phyloP scores from a whole-genome alignment of 2,329 filamentous ascomycete species.

The Cyphellophora attinorum region DNA sequence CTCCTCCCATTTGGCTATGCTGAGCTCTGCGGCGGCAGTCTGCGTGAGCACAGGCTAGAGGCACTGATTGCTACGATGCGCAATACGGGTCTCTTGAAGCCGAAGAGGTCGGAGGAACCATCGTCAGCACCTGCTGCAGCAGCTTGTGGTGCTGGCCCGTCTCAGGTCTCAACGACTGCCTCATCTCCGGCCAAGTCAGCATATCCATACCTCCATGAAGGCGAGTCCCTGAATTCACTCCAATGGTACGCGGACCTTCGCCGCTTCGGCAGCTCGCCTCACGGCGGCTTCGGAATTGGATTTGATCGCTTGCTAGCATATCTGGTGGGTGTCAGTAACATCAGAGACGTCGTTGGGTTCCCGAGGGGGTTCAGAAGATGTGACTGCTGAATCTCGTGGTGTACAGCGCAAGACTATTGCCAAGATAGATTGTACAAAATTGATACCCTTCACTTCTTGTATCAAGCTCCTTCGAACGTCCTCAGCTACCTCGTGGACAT shows the following conservation, averaged over 20 bases:
- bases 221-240: conserved; percentile 42
- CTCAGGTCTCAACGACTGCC: not conserved
- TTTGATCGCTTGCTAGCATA: conserved; percentile 83
- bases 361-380: conserved; percentile 56
- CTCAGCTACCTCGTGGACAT: too few relatives aligned
- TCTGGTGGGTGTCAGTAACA: conserved; percentile 67
- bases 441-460: too few relatives aligned
- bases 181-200: conserved; percentile 2
- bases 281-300: conserved; percentile 83
- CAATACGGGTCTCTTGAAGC: conserved; percentile 49
- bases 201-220: conserved; percentile 28
- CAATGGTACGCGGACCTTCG: conserved; percentile 85
- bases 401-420: too few relatives aligned
- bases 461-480: too few relatives aligned
- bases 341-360: conserved; percentile 79
- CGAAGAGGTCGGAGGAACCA: conserved; percentile 8
- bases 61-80: conserved; percentile 63
- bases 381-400: conserved; percentile 40
- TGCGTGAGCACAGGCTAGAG: conserved; percentile 71
- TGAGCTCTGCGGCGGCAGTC: conserved; percentile 78
- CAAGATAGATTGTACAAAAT: too few relatives aligned
- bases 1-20: conserved; percentile 69
- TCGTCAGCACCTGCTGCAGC: conserved; percentile 3
- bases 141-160: conserved; percentile 5
- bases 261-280: conserved; percentile 81